Evolutionary conservation across 1,284 basidiomycete genomes (phyloP).

Genomic region (Meira nashicola): DNA sequence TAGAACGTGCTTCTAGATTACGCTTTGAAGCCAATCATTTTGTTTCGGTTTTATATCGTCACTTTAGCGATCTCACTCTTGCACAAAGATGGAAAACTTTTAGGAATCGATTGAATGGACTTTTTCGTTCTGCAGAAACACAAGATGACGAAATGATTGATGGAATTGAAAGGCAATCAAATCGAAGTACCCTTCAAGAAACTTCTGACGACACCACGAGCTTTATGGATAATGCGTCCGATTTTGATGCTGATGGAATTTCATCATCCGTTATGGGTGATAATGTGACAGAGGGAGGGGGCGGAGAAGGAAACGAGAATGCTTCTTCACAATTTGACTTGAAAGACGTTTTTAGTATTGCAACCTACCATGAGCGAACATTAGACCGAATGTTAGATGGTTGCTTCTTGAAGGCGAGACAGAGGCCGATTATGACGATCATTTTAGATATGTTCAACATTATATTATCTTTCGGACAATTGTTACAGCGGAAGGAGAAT

Average conservation of each 20-base stretch:
- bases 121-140: constrained; percentile 19
- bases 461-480: too few relatives aligned
- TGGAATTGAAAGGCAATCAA: too few relatives aligned
- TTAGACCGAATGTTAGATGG: constrained; percentile 33
- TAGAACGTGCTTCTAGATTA: constrained; percentile 13
- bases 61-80: constrained; percentile 16
- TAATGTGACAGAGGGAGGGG: constrained; percentile 20
- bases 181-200: too few relatives aligned
- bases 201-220: neutral
- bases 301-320: constrained; percentile 17
- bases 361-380: constrained; percentile 30
- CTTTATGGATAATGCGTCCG: constrained; percentile 2
- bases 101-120: constrained; percentile 5
- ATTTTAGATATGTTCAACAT: too few relatives aligned
- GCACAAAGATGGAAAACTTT: constrained; percentile 12
- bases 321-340: constrained; percentile 18
- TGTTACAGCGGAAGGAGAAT: too few relatives aligned
- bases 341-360: constrained; percentile 38
- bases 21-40: constrained; percentile 17
- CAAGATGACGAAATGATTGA: constrained; percentile 1
- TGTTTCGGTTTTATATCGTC: constrained; percentile 8
- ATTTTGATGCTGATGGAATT: constrained; percentile 21
- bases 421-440: too few relatives aligned
- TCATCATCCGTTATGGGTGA: constrained; percentile 1
- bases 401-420: constrained; percentile 19